Percentiles rank a stretch among this genome's conserved stretches.
Evolutionary conservation across 169 alveolate genomes (phyloP).

Genomic region (Eimeria zaria): DNA sequence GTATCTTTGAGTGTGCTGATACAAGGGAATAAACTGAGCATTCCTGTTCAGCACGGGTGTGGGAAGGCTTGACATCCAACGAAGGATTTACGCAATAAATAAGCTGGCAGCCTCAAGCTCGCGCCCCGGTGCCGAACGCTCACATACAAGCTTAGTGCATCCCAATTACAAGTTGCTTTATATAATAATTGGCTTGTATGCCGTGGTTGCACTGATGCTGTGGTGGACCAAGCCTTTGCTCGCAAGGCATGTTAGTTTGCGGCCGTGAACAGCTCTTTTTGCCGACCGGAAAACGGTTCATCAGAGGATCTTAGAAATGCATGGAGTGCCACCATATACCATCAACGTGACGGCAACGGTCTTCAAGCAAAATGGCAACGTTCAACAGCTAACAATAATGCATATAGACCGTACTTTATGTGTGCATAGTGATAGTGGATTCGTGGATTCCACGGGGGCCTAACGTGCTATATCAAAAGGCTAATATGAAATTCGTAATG

Average conservation of each 20-base stretch:
- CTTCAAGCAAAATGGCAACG: too few species aligned
- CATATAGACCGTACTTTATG: too few species aligned
- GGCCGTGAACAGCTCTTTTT: neutral
- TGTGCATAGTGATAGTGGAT: too few species aligned
- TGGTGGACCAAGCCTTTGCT: neutral
- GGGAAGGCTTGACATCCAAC: neutral
- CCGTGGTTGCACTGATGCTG: neutral
- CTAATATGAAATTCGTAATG: too few species aligned
- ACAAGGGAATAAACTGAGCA: neutral
- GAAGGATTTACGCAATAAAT: neutral
- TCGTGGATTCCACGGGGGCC: too few species aligned
- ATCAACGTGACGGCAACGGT: too few species aligned
- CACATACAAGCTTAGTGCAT: neutral
- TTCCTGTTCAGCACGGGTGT: too few species aligned
- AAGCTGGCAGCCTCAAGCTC: neutral
- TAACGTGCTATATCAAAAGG: too few species aligned
- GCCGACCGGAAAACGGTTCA: neutral
- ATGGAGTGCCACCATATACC: neutral
- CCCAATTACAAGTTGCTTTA: too few species aligned
- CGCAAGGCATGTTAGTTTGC: neutral
- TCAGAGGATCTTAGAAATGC: neutral
- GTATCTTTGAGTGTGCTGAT: too few species aligned
- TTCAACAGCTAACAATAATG: too few species aligned
- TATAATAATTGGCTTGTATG: too few species aligned
- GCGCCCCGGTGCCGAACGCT: neutral